Conservation (phyloP, 305 asterid genomes). For the Fraxinus platypoda region DNA sequence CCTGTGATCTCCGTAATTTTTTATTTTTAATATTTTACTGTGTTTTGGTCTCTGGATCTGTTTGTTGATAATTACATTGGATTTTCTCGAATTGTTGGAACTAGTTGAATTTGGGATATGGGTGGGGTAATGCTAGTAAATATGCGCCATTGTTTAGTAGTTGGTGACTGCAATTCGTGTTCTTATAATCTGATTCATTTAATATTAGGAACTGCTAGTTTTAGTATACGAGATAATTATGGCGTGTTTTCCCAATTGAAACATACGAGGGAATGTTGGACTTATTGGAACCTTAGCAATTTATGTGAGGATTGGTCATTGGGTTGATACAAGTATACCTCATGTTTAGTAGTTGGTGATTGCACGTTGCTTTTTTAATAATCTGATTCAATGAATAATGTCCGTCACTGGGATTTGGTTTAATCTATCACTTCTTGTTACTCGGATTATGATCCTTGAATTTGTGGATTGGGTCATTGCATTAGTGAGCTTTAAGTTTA, state of each 20-base stretch:
- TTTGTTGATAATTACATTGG: not conserved
- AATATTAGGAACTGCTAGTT: not conserved
- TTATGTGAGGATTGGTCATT: not conserved
- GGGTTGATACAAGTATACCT: not conserved
- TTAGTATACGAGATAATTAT: not conserved
- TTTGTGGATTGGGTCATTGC: not conserved
- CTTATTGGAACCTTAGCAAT: not conserved
- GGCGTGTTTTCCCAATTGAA: not conserved
- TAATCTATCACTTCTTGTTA: not conserved
- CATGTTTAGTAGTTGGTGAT: not conserved
- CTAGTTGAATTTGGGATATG: constrained; percentile 10
- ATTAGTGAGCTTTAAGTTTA: not conserved
- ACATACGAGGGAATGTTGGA: not conserved
- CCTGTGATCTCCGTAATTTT: not conserved
- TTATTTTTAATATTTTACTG: not conserved
- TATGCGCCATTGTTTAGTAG: not conserved
- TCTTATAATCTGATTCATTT: not conserved
- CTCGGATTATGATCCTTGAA: constrained; percentile 12
- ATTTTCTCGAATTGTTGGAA: not conserved
- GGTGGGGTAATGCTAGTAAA: constrained; percentile 4
- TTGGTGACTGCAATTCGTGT: not conserved
- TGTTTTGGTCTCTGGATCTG: constrained; percentile 26
- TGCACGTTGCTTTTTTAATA: not conserved
- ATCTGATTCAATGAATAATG: not conserved
- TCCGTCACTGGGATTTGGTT: not conserved